Conservation (phyloP, 306 rosid genomes). For the Fagus crenata region DNA sequence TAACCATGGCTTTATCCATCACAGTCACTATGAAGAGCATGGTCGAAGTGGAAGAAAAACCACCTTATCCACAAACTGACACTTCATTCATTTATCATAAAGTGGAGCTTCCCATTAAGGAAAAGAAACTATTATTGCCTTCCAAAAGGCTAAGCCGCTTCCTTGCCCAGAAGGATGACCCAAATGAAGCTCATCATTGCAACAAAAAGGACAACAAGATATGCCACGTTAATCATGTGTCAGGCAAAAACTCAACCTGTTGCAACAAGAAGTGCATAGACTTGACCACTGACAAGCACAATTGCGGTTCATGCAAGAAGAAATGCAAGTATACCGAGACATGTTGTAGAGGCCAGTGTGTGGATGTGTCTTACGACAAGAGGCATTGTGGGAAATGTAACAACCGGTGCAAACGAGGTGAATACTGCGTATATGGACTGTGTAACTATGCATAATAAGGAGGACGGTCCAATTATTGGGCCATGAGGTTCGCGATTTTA, state of each 20-base stretch:
- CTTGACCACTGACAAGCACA: slow-evolving; percentile 42
- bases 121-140: slow-evolving; percentile 33
- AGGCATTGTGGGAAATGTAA: slow-evolving; percentile 80
- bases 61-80: not conserved
- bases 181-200: slow-evolving; percentile 61
- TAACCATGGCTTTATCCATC: slow-evolving; percentile 80
- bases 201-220: slow-evolving; percentile 42
- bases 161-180: slow-evolving; percentile 42
- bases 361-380: slow-evolving; percentile 56
- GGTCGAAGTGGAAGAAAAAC: slow-evolving; percentile 21
- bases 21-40: slow-evolving; percentile 47
- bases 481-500: slow-evolving; percentile 40
- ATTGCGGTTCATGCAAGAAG: slow-evolving; percentile 73
- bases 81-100: not conserved
- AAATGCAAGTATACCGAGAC: slow-evolving; percentile 60
- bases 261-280: slow-evolving; percentile 83
- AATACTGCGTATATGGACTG: slow-evolving; percentile 62
- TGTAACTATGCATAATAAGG: slow-evolving; percentile 58
- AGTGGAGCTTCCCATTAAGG: not conserved
- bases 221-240: slow-evolving; percentile 19
- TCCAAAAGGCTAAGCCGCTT: slow-evolving; percentile 64
- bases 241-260: slow-evolving; percentile 51
- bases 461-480: not conserved
- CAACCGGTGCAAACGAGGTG: slow-evolving; percentile 34
- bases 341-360: slow-evolving; percentile 78